A percentile compares a stretch with the other conserved stretches of the same genome.
Evolutionary conservation across 106 monocot species (phyloP).

Genomic region (Dioscorea alata): DNA sequence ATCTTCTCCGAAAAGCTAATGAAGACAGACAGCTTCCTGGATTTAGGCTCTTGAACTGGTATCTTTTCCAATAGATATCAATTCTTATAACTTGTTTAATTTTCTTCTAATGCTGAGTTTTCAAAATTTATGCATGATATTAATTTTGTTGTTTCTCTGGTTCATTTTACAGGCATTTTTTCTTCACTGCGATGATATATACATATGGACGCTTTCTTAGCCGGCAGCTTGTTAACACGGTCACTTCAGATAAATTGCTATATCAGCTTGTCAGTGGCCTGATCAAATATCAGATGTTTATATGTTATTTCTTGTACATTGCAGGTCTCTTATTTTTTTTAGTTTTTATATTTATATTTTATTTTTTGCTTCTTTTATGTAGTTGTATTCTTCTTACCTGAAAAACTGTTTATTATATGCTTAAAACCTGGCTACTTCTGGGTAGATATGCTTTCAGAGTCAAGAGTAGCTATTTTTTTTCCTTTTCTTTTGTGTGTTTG

Average conservation of each 20-base stretch:
- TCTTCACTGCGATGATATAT: conserved; percentile 84
- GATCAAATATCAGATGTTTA: conserved; percentile 97
- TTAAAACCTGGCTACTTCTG: no score
- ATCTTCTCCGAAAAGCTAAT: conserved; percentile 83
- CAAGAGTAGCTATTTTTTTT: no score
- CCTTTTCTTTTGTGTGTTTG: no score
- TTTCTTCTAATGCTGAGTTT: background rate
- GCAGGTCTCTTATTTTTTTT: conserved; percentile 36
- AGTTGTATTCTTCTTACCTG: background rate
- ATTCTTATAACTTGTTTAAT: no score
- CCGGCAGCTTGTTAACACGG: conserved; percentile 86
- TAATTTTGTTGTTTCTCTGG: background rate
- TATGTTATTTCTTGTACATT: conserved; percentile 92
- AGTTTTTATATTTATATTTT: background rate
- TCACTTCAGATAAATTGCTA: conserved; percentile 83
- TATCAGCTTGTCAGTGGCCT: conserved; percentile 80
- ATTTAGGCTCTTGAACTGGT: conserved; percentile 96
- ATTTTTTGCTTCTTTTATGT: background rate
- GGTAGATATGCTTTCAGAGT: no score
- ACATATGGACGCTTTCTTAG: conserved; percentile 95
- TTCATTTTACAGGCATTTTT: conserved; percentile 74
- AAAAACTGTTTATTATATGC: no score
- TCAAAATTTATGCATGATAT: no score
- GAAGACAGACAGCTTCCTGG: conserved; percentile 86
- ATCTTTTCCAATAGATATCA: background rate